Base-by-base conservation (phyloP, 768 basidiomycete species). In the Fomitopsis serialis region DNA sequence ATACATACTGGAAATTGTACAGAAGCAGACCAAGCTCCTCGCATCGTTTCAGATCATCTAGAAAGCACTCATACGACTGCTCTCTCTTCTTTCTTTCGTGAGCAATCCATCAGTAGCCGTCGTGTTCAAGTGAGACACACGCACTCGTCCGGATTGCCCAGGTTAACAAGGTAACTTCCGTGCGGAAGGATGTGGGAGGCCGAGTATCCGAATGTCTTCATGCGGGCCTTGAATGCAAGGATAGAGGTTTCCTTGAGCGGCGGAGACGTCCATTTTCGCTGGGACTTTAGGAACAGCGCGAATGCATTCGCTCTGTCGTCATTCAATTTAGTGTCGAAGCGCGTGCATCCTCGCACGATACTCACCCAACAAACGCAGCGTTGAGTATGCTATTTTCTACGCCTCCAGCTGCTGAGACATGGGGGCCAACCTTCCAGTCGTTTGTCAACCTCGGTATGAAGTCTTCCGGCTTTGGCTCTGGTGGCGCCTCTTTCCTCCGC, bases 1-100 rank as follows among this genome's bases (percentile, higher is more conserved):
- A 42, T 23, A 76, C 88, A 37, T 52, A 92, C 92, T 94, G 92
- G 65, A 93, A 91, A 63, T 94, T 93, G 66, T 89, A 93, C 5
- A 86, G 65, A 50, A 73, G 70, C 19, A 94, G 73, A 0, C 86
- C 91, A 17, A 95, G 78, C 54, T 76, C 75, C 60, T 92, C 87
- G 61, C 90, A 92, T 46, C 92, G 73, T 63, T 77, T 75, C 23
- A 94, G 70, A 54, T 95, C 92, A 53, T 94, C 92, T 8, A 92
- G 59, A 65, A 95, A 93, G 64, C 91, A 93, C 19, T 78, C 74
- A 55, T 83, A 91, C 0, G 84, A 83, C 58, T 88, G 87, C 57
- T 80, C 74, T 1, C 87, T 77, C 54, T 87, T 90, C 21, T 73
- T 72, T 8, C 85, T 88, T 43, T 3, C 12, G 22, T 1, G 10